Evolutionary conservation across 306 rosid species (phyloP), one percentile per base, ranked within the genome.

Genomic region (Cicer cuneatum): DNA sequence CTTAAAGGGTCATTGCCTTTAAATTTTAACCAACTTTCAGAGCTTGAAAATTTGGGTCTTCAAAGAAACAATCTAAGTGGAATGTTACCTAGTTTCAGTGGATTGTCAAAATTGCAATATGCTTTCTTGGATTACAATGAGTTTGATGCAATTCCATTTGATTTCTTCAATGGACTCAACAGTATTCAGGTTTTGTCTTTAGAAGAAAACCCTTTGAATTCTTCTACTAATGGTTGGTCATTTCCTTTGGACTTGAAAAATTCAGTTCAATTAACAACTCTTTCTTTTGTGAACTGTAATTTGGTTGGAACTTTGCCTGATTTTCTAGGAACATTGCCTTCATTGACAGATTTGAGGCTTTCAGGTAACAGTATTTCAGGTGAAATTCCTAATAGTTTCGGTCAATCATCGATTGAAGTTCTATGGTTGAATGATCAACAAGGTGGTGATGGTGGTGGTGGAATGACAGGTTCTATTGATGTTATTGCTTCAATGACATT

Each of bases 401-500:
- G 74, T 6, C 78, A 77, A 75, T 86, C 91, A n/a, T 64, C 86
- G 72, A 35, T 89, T 57, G 86, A 81, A 86, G 86, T 79, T 73
- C 62, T 92, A 70, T 92, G 97, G 97, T 73, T 92, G 77, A 92
- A 92, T 73, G 76, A 84, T 77, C 97, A 89, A 80, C 72, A 65
- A 53, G 87, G 86, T 42, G 84, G n/a, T n/a, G n/a, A n/a, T n/a
- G n/a, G n/a, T n/a, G n/a, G n/a, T n/a, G n/a, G 53, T 8, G 89
- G 93, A 15, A 82, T 90, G 85, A 71, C 83, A 0, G 93, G 98
- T 69, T 51, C 88, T 13, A 83, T 92, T 21, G 88, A 84, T 78
- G 90, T 84, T 33, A 69, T 88, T 65, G 80, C 85, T 16, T 85
- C 92, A 33, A 90, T 90, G 96, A 67, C 89, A 16, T 79, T 57